Base-by-base conservation (phyloP, 768 basidiomycete species). In the Trametes coccinea region DNA sequence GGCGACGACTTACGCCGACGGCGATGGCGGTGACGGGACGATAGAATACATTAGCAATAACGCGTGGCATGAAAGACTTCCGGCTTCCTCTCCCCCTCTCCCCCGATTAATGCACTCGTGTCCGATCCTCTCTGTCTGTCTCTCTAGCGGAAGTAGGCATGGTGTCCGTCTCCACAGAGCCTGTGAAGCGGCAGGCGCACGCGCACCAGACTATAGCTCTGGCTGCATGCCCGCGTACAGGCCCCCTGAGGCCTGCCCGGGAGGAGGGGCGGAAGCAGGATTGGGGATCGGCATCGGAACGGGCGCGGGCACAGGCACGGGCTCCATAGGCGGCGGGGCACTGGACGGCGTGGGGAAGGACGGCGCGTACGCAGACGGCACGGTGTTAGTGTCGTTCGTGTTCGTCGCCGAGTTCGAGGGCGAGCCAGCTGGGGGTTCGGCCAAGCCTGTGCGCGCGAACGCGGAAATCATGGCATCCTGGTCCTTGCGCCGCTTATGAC, bases 391-490 rank as follows among this genome's bases (percentile, higher is more conserved):
- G 16, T 34, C 46, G 16, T 33, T 17, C 2, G 17, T 29, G 6
- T 49, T 48, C 27, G 56, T 13, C 34, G 34, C 11, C 34, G 34
- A 5, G 34, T 37, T 37, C 34, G 34, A 37, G 5, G 34, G 6
- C 5, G 34, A 37, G 8, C 34, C 62, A 4, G 52, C 16, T 49
- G 49, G 57, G 41, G 55, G 48, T 2, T 63, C 74, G 44, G 70
- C 74, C 34, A 83, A 70, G 55, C 78, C 73, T 53, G 82, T 79
- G 63, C 66, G 84, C 44, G 89, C 85, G 70, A 93, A 92, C 5
- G 89, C 87, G 70, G 89, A 87, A 60, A 93, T 79, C 82, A 93
- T 85, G 29, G 87, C 80, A 56, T 93, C 92, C 69, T 92, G 89
- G 69, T 93, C 92, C 71, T 89, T 90, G 67, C 91, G 87, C 57